Percentiles rank a stretch among this genome's conserved stretches.
Conservation (phyloP, 2,329 filamentous ascomycete genomes). For the Trichophyton rubrum region DNA sequence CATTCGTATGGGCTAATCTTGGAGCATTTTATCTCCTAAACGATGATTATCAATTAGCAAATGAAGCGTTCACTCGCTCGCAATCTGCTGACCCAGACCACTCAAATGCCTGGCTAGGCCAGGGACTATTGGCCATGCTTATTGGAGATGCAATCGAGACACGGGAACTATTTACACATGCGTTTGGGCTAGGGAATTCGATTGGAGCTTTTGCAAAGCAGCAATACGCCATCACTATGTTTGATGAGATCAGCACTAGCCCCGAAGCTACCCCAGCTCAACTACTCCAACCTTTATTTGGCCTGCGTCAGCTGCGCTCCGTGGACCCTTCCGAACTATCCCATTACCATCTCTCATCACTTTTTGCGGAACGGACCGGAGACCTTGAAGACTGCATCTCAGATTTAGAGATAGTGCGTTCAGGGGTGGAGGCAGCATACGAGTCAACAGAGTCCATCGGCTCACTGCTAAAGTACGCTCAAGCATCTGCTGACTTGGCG, state of each 20-base stretch:
- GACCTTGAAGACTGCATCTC: constrained; percentile 53
- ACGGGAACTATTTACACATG: constrained; percentile 76
- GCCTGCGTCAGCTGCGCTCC: constrained; percentile 64
- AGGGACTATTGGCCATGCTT: constrained; percentile 71
- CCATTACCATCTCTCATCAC: constrained; percentile 62
- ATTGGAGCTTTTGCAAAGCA: constrained; percentile 60
- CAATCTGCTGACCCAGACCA: constrained; percentile 94
- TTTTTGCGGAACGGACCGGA: constrained; percentile 70
- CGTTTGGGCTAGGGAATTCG: constrained; percentile 80
- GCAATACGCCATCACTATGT: constrained; percentile 67
- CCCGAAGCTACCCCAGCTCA: constrained; percentile 32
- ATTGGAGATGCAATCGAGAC: constrained; percentile 66
- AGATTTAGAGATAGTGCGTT: constrained; percentile 54
- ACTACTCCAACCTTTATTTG: constrained; percentile 78
- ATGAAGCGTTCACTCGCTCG: constrained; percentile 75
- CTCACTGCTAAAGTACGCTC: constrained; percentile 62
- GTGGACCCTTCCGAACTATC: constrained; percentile 59
- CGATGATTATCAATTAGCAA: constrained; percentile 73
- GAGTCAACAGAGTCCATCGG: constrained; percentile 67
- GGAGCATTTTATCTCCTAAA: constrained; percentile 76
- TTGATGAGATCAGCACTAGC: constrained; percentile 60
- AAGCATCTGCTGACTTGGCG: constrained; percentile 76
- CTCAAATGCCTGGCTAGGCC: constrained; percentile 84
- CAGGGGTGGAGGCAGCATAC: constrained; percentile 63
- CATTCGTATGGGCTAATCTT: constrained; percentile 80